A percentile compares a stretch with the other conserved stretches of the same genome.
Conservation (phyloP, 768 basidiomycete genomes). For the Tulasnella sp. region DNA sequence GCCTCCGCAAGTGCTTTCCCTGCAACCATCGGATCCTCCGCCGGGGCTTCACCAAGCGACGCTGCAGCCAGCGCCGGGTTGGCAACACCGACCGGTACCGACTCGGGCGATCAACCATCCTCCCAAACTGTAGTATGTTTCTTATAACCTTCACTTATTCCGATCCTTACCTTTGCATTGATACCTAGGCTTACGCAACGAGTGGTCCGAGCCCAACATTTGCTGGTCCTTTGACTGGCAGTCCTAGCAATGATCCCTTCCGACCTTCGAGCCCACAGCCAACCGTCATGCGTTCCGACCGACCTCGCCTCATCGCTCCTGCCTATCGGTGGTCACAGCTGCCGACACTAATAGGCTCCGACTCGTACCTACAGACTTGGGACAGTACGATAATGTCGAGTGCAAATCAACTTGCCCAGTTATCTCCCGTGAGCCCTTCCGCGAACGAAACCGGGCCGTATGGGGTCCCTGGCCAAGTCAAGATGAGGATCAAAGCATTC, state of each 20-base stretch:
- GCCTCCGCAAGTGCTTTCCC: too few species aligned
- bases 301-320: constrained; percentile 51
- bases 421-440: constrained; percentile 42
- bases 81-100: neutral
- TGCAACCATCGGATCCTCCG: too few species aligned
- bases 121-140: neutral
- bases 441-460: constrained; percentile 53
- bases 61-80: too few species aligned
- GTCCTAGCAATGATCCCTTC: neutral
- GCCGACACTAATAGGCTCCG: constrained; percentile 45
- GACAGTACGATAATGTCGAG: constrained; percentile 51
- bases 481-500: constrained; percentile 51
- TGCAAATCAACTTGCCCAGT: constrained; percentile 44
- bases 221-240: too few species aligned
- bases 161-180: neutral
- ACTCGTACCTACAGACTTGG: constrained; percentile 50
- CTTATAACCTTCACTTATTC: neutral
- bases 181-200: neutral
- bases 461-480: constrained; percentile 50
- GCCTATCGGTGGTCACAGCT: constrained; percentile 50
- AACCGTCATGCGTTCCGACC: constrained; percentile 43
- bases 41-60: too few species aligned
- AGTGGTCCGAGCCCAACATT: neutral
- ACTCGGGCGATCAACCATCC: neutral
- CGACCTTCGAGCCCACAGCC: neutral